Percentiles rank a stretch among this genome's conserved stretches.
These are phyloP conservation scores for Stellera chamaejasme DNA, from an alignment of 345 rosid genomes.

Conservation along the genomic window DNA sequence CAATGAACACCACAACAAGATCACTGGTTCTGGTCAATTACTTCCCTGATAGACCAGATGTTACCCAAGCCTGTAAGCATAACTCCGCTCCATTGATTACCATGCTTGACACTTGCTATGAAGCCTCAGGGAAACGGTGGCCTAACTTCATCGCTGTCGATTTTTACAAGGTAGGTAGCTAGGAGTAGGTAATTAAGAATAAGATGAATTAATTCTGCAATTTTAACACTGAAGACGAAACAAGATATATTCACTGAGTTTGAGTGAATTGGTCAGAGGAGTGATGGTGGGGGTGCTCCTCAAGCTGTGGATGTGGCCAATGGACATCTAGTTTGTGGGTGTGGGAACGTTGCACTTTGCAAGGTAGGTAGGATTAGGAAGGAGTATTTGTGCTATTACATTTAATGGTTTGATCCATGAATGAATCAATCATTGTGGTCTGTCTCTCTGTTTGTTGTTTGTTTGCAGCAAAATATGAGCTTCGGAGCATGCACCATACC, in stretches of 20 bases:
- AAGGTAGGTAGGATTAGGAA: conserved; percentile 30
- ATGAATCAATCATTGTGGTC: neutral
- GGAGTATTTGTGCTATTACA: neutral
- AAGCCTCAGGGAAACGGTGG: conserved; percentile 73
- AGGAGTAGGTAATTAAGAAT: too few relatives aligned
- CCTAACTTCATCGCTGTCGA: conserved; percentile 93
- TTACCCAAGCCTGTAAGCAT: conserved; percentile 48
- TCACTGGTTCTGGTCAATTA: conserved; percentile 66
- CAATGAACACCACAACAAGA: conserved; percentile 46
- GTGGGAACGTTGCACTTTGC: conserved; percentile 52
- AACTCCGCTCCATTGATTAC: conserved; percentile 71
- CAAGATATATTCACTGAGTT: neutral
- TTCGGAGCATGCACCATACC: conserved; percentile 33
- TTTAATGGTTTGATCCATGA: neutral
- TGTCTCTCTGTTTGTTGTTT: neutral
- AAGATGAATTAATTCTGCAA: too few relatives aligned
- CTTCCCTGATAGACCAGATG: conserved; percentile 51
- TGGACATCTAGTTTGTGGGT: conserved; percentile 75
- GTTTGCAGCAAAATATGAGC: conserved; percentile 41
- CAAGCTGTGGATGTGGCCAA: conserved; percentile 60
- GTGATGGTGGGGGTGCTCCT: conserved; percentile 87
- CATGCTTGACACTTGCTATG: conserved; percentile 43
- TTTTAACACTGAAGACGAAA: neutral
- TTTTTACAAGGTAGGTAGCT: conserved; percentile 57
- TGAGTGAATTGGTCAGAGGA: conserved; percentile 38